These are phyloP conservation scores for Diaporthe citrichinensis DNA, from an alignment of 2,329 filamentous ascomycete genomes.

Conservation along the genomic window DNA sequence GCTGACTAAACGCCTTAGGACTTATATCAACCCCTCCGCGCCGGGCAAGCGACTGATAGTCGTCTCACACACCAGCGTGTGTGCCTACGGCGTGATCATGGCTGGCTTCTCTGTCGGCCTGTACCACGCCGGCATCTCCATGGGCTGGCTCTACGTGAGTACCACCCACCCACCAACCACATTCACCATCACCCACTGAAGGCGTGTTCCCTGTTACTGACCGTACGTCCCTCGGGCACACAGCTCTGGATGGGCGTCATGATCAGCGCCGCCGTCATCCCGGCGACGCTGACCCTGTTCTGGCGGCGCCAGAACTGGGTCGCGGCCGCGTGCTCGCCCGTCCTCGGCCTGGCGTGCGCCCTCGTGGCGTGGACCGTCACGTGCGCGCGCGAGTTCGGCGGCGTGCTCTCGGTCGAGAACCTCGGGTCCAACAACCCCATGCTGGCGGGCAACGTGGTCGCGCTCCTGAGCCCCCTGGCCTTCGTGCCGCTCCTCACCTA, in stretches of 20 bases:
- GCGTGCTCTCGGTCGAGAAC: slow-evolving; percentile 76
- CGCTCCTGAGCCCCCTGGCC: slow-evolving; percentile 81
- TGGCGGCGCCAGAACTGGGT: slow-evolving; percentile 87
- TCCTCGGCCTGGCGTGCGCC: slow-evolving; percentile 77
- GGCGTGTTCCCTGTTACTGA: background rate
- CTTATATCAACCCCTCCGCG: slow-evolving; percentile 84
- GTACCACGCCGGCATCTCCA: slow-evolving; percentile 80
- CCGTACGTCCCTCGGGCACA: background rate
- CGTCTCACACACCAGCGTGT: slow-evolving; percentile 82
- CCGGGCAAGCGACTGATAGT: slow-evolving; percentile 83
- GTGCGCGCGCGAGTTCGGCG: slow-evolving; percentile 77
- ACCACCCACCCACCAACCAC: background rate
- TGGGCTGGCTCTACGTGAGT: slow-evolving; percentile 83
- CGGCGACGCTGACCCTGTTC: slow-evolving; percentile 83
- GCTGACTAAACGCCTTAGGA: too few relatives aligned
- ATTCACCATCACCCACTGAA: too few relatives aligned
- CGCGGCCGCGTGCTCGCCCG: slow-evolving; percentile 73
- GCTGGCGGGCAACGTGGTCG: slow-evolving; percentile 88
- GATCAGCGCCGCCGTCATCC: slow-evolving; percentile 87
- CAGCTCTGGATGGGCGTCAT: slow-evolving; percentile 89
- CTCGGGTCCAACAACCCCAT: slow-evolving; percentile 83
- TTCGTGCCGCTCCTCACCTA: slow-evolving; percentile 84
- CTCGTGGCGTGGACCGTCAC: slow-evolving; percentile 85
- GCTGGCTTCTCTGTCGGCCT: slow-evolving; percentile 84
- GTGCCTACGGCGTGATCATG: slow-evolving; percentile 80